Percentiles rank a stretch among this genome's conserved stretches.
Conservation (phyloP, 768 basidiomycete genomes). For the Russula earlei region DNA sequence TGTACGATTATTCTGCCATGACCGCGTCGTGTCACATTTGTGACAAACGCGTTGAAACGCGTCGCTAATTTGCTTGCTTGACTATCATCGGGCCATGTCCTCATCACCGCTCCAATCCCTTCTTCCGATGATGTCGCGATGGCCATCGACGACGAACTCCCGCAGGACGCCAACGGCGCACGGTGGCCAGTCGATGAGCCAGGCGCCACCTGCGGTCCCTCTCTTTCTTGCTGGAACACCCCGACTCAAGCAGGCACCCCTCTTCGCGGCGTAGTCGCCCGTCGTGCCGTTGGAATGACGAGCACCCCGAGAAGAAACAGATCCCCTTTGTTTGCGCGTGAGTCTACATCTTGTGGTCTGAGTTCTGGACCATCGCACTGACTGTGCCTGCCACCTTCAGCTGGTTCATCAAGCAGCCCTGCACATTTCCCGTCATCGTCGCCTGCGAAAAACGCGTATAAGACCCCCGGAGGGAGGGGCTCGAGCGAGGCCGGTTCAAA, state of each 20-base stretch:
- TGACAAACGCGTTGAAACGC: constrained; percentile 18
- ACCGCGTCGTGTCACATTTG: constrained; percentile 15
- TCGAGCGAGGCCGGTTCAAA: constrained; percentile 22
- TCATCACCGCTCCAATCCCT: constrained; percentile 18
- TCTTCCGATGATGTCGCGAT: constrained; percentile 17
- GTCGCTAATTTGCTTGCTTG: neutral
- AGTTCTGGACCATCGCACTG: neutral
- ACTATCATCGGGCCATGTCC: constrained; percentile 12
- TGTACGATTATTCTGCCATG: too few species aligned
- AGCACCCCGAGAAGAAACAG: constrained; percentile 20
- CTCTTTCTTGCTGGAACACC: constrained; percentile 18
- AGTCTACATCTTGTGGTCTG: neutral
- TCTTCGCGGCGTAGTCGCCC: constrained; percentile 10
- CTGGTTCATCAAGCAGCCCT: constrained; percentile 20
- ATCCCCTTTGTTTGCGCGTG: constrained; percentile 17
- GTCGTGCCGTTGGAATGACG: constrained; percentile 14
- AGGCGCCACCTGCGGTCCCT: constrained; percentile 12
- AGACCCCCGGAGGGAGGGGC: neutral
- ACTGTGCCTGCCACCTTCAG: neutral
- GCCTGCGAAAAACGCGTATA: constrained; percentile 21
- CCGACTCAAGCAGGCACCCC: constrained; percentile 17
- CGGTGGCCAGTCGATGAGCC: constrained; percentile 30
- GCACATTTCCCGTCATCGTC: constrained; percentile 29
- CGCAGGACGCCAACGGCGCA: constrained; percentile 9
- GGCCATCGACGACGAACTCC: constrained; percentile 15